Evolutionary conservation across 768 basidiomycete genomes (phyloP).

Genomic region (Mycena polygramma): DNA sequence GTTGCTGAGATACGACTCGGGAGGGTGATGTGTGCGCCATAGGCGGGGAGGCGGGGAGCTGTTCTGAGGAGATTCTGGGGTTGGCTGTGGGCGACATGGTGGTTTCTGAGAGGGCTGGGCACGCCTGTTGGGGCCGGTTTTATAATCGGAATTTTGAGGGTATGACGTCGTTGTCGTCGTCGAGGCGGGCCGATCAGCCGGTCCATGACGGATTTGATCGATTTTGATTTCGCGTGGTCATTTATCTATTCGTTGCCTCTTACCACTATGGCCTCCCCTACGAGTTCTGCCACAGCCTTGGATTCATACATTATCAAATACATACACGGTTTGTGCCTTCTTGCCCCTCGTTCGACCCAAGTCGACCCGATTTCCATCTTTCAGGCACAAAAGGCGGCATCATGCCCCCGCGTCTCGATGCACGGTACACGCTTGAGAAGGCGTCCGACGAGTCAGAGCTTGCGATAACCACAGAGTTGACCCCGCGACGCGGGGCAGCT

Average conservation of each 20-base stretch:
- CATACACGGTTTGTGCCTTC: slow-evolving; percentile 68
- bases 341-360: background rate
- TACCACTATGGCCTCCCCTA: background rate
- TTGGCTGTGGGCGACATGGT: slow-evolving; percentile 35
- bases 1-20: slow-evolving; percentile 38
- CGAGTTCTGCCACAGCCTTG: too few species aligned
- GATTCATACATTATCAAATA: slow-evolving; percentile 64
- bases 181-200: background rate
- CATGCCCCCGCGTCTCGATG: slow-evolving; percentile 73
- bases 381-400: slow-evolving; percentile 85
- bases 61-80: slow-evolving; percentile 23
- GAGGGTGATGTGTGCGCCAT: slow-evolving; percentile 15
- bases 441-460: slow-evolving; percentile 52
- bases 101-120: slow-evolving; percentile 30
- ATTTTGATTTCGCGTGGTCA: background rate
- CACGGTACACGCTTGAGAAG: slow-evolving; percentile 66
- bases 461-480: slow-evolving; percentile 60
- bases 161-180: slow-evolving; percentile 16
- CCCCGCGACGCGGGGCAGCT: too few species aligned
- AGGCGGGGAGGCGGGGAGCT: slow-evolving; percentile 16
- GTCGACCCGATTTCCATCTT: slow-evolving; percentile 1
- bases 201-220: slow-evolving; percentile 2
- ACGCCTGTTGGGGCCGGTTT: slow-evolving; percentile 17
- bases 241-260: too few species aligned
- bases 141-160: background rate